Conservation (phyloP, 345 rosid genomes). For the Adansonia digitata region DNA sequence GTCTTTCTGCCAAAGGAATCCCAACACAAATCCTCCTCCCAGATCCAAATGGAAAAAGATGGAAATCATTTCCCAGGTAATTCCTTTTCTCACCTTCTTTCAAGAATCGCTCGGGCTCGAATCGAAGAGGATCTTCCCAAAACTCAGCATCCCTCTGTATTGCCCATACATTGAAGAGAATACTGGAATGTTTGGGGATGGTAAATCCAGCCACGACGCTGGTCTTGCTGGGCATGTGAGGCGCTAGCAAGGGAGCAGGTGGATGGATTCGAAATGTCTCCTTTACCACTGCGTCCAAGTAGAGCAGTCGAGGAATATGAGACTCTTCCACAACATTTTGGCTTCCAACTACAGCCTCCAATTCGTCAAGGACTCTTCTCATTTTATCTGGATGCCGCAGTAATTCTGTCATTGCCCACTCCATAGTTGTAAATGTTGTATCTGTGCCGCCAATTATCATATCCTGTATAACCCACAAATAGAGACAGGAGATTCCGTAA, state of each 20-base stretch:
- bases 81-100: background rate
- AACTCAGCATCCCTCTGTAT: constrained; percentile 12
- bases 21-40: constrained; percentile 25
- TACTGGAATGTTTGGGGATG: constrained; percentile 8
- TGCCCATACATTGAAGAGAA: constrained; percentile 6
- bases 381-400: constrained; percentile 4
- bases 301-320: constrained; percentile 1
- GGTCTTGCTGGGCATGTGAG: background rate
- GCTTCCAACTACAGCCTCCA: constrained; percentile 10
- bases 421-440: background rate
- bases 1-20: constrained; percentile 15
- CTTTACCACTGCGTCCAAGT: constrained; percentile 6
- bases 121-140: constrained; percentile 11
- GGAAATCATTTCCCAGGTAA: constrained; percentile 2
- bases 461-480: constrained; percentile 5
- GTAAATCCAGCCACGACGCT: constrained; percentile 1
- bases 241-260: constrained; percentile 6
- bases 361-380: constrained; percentile 2
- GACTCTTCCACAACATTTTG: constrained; percentile 18
- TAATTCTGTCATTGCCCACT: constrained; percentile 26
- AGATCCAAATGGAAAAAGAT: constrained; percentile 18
- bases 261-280: constrained; percentile 16
- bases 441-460: constrained; percentile 1
- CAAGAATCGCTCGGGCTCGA: constrained; percentile 19
- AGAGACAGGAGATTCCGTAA: no score